These are phyloP conservation scores for Gamarada debralockiae DNA, from an alignment of 495 filamentous ascomycete species.

Conservation along the genomic window DNA sequence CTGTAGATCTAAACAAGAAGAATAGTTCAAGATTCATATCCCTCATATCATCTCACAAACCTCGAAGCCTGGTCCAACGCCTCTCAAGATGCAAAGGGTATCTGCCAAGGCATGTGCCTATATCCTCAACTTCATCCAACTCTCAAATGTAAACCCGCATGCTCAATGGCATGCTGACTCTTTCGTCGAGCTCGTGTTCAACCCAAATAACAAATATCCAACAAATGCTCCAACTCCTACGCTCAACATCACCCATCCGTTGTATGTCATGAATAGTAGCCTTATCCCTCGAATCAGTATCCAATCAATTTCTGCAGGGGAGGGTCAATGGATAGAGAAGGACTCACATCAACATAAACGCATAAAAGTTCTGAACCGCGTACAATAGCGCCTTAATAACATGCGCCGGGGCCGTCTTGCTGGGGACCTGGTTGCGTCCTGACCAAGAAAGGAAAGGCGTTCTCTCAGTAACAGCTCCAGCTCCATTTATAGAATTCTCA, in stretches of 20 bases:
- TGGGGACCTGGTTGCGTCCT: slow-evolving; percentile 47
- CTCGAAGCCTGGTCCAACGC: too few species aligned
- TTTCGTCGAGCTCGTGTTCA: slow-evolving; percentile 61
- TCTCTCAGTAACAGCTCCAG: slow-evolving; percentile 44
- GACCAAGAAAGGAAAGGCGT: slow-evolving; percentile 42
- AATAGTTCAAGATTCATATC: too few species aligned
- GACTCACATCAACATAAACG: slow-evolving; percentile 98
- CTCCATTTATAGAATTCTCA: slow-evolving; percentile 12
- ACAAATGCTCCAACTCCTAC: slow-evolving; percentile 86
- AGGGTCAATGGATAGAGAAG: too few species aligned
- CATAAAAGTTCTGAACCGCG: slow-evolving; percentile 94
- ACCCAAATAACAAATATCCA: slow-evolving; percentile 80
- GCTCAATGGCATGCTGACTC: slow-evolving; percentile 83
- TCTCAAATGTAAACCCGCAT: too few species aligned
- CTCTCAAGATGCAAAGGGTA: too few species aligned
- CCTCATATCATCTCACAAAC: too few species aligned
- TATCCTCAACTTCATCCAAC: too few species aligned
- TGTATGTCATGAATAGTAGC: slow-evolving; percentile 99
- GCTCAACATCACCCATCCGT: slow-evolving; percentile 93
- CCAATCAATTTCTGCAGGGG: slow-evolving; percentile 5
- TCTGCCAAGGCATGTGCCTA: too few species aligned
- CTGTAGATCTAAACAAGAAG: too few species aligned
- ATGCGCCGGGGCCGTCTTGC: slow-evolving; percentile 59
- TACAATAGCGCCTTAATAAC: slow-evolving; percentile 79
- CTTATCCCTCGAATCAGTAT: too few species aligned